Evolutionary conservation across 495 filamentous ascomycete genomes (phyloP).

Genomic region (Amniculicola lignicola): DNA sequence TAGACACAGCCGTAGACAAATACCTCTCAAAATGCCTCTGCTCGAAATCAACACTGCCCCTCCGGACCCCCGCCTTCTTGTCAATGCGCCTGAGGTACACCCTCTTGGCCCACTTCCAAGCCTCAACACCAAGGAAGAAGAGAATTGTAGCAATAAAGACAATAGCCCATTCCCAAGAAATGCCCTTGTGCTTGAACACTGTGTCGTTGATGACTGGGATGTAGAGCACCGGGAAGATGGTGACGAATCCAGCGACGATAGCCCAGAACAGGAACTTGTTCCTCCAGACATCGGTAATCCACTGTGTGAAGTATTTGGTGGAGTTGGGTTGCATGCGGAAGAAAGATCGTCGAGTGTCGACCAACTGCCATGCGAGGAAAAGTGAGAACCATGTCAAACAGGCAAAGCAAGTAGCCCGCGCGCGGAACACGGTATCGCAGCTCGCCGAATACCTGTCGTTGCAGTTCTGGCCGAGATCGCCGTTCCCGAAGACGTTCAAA

Average conservation of each 20-base stretch:
- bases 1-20: conserved; percentile 20
- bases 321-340: conserved; percentile 56
- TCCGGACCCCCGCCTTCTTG: conserved; percentile 8
- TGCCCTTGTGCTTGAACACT: conserved; percentile 73
- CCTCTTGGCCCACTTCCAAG: conserved; percentile 66
- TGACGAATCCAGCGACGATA: conserved; percentile 62
- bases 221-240: conserved; percentile 70
- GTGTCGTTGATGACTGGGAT: conserved; percentile 64
- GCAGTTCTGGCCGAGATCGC: conserved; percentile 62
- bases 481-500: conserved; percentile 61
- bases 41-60: conserved; percentile 28
- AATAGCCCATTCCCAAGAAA: conserved; percentile 73
- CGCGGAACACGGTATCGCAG: conserved; percentile 68
- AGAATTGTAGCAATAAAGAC: conserved; percentile 55
- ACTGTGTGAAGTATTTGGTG: conserved; percentile 49
- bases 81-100: conserved; percentile 31
- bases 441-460: conserved; percentile 54
- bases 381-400: conserved; percentile 72
- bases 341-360: conserved; percentile 37
- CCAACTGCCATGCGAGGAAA: conserved; percentile 54
- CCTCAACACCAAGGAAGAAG: conserved; percentile 61
- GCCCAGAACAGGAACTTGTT: conserved; percentile 76
- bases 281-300: conserved; percentile 56
- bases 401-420: conserved; percentile 72
- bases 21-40: conserved; percentile 32